Evolutionary conservation across 495 filamentous ascomycete genomes (phyloP).

Genomic region (Aspergillus hancockii): DNA sequence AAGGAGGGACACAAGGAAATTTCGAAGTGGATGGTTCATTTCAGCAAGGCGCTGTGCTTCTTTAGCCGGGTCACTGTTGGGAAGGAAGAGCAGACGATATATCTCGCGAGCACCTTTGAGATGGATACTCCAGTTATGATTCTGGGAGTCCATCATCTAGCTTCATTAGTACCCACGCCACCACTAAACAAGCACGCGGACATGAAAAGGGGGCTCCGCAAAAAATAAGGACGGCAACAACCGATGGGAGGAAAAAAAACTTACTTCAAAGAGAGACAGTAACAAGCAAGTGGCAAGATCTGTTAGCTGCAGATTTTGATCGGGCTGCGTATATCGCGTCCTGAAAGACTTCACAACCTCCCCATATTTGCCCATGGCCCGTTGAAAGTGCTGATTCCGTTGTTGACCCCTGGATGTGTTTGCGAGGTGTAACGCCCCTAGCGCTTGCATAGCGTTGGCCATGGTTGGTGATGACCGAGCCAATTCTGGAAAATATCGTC

Average conservation of each 20-base stretch:
- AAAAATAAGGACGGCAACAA: background rate
- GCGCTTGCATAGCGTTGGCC: slow-evolving; percentile 45
- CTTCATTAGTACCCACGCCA: slow-evolving; percentile 1
- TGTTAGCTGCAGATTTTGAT: slow-evolving; percentile 30
- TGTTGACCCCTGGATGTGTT: slow-evolving; percentile 38
- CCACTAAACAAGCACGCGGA: background rate
- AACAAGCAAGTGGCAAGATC: slow-evolving; percentile 45
- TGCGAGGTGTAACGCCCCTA: slow-evolving; percentile 44
- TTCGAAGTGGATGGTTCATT: slow-evolving; percentile 39
- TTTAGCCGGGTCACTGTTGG: slow-evolving; percentile 26
- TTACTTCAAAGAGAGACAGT: slow-evolving; percentile 43
- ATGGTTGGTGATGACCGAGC: slow-evolving; percentile 40
- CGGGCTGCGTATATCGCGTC: slow-evolving; percentile 29
- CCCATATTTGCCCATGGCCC: slow-evolving; percentile 45
- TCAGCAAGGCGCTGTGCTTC: slow-evolving; percentile 37
- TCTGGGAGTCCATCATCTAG: slow-evolving; percentile 49
- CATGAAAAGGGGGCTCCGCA: background rate
- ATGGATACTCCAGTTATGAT: slow-evolving; percentile 44
- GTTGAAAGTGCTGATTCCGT: slow-evolving; percentile 39
- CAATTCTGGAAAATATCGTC: slow-evolving; percentile 38
- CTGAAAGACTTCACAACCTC: slow-evolving; percentile 41
- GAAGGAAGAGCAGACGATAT: slow-evolving; percentile 39
- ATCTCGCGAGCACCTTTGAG: slow-evolving; percentile 45
- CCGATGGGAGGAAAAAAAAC: background rate
- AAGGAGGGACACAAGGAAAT: slow-evolving; percentile 42